phyloP scores from a whole-genome alignment of 2,329 filamentous ascomycete species.

The Exophiala sp. region DNA sequence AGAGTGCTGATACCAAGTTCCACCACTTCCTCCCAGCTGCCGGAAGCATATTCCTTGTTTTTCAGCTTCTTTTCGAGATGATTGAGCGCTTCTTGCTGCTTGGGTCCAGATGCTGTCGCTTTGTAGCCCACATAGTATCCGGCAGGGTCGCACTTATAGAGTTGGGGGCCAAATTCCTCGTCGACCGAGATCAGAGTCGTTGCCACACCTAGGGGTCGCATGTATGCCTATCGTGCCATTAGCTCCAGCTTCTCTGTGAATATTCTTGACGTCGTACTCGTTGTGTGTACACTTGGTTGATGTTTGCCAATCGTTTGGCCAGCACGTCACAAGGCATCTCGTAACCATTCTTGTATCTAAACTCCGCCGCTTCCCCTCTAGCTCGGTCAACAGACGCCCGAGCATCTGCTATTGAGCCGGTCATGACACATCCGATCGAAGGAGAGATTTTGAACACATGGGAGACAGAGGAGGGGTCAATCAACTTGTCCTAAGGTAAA shows the following conservation, averaged over 20 bases:
- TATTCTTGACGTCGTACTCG: conserved; percentile 52
- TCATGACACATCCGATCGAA: conserved; percentile 96
- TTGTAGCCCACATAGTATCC: conserved; percentile 99
- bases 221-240: conserved; percentile 65
- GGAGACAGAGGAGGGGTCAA: conserved; percentile 92
- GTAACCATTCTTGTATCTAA: conserved; percentile 97
- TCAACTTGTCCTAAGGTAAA: conserved; percentile 81
- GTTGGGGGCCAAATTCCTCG: conserved; percentile 82
- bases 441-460: conserved; percentile 97
- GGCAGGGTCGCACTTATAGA: conserved; percentile 97
- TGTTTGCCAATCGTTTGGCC: conserved; percentile 95
- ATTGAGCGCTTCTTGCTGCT: conserved; percentile 98
- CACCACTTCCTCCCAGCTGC: conserved; percentile 94
- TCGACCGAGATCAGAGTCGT: conserved; percentile 93
- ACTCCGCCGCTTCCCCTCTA: conserved; percentile 92
- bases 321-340: conserved; percentile 98
- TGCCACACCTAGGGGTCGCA: conserved; percentile 93
- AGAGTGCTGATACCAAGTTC: conserved; percentile 92
- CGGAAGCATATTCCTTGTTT: conserved; percentile 92
- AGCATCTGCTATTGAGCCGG: conserved; percentile 95
- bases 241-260: conserved; percentile 2
- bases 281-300: conserved; percentile 98
- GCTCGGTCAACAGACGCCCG: conserved; percentile 88
- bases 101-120: conserved; percentile 91
- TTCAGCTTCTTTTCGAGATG: conserved; percentile 99